A percentile compares a stretch with the other conserved stretches of the same genome.
phyloP scores from a whole-genome alignment of 495 filamentous ascomycete genomes.

The Penicillium crystallinum region DNA sequence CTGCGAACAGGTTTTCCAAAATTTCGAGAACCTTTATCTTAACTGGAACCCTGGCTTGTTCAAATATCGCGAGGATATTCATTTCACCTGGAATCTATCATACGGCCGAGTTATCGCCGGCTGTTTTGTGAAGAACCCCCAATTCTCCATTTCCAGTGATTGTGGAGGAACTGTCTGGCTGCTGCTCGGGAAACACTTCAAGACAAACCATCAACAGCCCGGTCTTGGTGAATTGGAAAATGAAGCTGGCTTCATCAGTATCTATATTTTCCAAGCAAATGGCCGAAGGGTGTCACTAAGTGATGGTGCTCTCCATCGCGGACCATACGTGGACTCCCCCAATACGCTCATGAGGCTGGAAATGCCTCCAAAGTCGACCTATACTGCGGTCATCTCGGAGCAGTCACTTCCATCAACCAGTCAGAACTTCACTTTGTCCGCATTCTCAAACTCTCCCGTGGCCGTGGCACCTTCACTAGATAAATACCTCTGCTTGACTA shows the following conservation, averaged over 20 bases:
- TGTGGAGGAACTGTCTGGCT: conserved; percentile 68
- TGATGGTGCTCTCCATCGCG: conserved; percentile 60
- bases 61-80: conserved; percentile 71
- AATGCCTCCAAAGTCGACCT: conserved; percentile 50
- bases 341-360: conserved; percentile 81
- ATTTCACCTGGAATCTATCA: conserved; percentile 81
- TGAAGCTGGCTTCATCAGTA: conserved; percentile 70
- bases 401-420: conserved; percentile 62
- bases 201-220: conserved; percentile 21
- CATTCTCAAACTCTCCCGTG: conserved; percentile 61
- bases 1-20: conserved; percentile 73
- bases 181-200: conserved; percentile 79
- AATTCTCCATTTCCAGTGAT: conserved; percentile 63
- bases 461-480: conserved; percentile 55
- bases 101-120: conserved; percentile 47
- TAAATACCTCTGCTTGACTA: conserved; percentile 49
- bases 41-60: conserved; percentile 97
- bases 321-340: conserved; percentile 87
- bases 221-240: conserved; percentile 26
- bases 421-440: conserved; percentile 80
- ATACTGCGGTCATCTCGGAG: conserved; percentile 76
- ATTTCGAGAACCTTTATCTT: conserved; percentile 91
- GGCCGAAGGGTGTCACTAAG: conserved; percentile 69
- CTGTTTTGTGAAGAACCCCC: conserved; percentile 74
- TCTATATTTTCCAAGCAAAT: conserved; percentile 71